These are phyloP conservation scores for Gyrodon lividus DNA, from an alignment of 768 basidiomycete genomes.

Conservation along the genomic window DNA sequence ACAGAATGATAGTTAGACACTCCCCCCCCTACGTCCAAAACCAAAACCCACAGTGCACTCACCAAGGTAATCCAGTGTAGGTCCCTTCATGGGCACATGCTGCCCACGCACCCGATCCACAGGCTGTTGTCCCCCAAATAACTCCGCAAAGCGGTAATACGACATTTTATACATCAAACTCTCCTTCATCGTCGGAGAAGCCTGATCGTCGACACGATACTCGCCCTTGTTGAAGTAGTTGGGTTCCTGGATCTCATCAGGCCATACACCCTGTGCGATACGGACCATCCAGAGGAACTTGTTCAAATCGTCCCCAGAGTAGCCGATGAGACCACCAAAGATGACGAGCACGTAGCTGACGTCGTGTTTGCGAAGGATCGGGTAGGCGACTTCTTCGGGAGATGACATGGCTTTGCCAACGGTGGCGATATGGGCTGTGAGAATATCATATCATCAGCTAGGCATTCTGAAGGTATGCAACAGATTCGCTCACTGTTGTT, in stretches of 20 bases:
- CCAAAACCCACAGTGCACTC: slow-evolving; percentile 23
- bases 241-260: slow-evolving; percentile 94
- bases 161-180: slow-evolving; percentile 99
- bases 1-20: slow-evolving; percentile 1
- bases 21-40: background rate
- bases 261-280: slow-evolving; percentile 95
- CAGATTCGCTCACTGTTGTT: slow-evolving; percentile 82
- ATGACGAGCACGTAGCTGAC: slow-evolving; percentile 97
- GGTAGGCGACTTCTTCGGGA: slow-evolving; percentile 92
- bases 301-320: slow-evolving; percentile 99
- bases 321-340: slow-evolving; percentile 94
- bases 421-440: slow-evolving; percentile 90
- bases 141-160: slow-evolving; percentile 91
- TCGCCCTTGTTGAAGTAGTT: slow-evolving; percentile 96
- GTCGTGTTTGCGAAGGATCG: slow-evolving; percentile 94
- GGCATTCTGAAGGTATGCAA: slow-evolving; percentile 1
- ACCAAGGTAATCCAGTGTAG: slow-evolving; percentile 88
- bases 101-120: slow-evolving; percentile 91
- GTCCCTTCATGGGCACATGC: slow-evolving; percentile 69
- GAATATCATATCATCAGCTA: slow-evolving; percentile 4
- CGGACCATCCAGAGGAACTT: slow-evolving; percentile 99
- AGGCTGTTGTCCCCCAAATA: slow-evolving; percentile 76
- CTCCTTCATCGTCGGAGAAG: slow-evolving; percentile 86
- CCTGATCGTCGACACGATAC: slow-evolving; percentile 86
- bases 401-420: slow-evolving; percentile 99